A percentile compares a stretch with the other conserved stretches of the same genome.
Conservation (phyloP, 2,329 filamentous ascomycete genomes). For the Akanthomyces muscarius region DNA sequence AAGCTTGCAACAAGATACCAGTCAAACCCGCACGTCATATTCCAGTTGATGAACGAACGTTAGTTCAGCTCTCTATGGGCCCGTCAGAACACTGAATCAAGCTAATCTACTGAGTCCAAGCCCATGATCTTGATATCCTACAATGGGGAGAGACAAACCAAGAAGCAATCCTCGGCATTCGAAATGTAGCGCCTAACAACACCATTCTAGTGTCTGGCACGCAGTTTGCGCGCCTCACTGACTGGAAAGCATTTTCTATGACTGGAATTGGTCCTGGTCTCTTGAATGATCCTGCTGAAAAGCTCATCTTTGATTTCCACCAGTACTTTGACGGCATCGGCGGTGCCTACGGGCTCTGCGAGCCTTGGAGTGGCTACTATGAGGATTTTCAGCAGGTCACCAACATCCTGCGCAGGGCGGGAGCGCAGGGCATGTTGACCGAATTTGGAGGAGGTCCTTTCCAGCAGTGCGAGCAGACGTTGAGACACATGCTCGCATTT, state of each 20-base stretch:
- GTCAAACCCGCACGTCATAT: background rate
- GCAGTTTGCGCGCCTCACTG: background rate
- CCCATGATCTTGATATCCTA: background rate
- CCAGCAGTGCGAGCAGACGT: background rate
- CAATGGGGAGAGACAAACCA: background rate
- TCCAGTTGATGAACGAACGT: slow-evolving; percentile 8
- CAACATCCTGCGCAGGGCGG: background rate
- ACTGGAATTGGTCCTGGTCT: background rate
- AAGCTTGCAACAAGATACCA: background rate
- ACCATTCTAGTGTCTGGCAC: background rate
- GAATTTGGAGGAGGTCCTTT: background rate
- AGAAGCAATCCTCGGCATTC: background rate
- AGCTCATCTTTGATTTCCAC: background rate
- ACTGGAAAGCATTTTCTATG: background rate
- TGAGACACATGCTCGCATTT: background rate
- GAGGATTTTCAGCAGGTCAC: background rate
- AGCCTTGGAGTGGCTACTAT: background rate
- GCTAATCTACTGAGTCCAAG: background rate
- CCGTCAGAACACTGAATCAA: too few species aligned
- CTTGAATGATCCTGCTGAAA: background rate
- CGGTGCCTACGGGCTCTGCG: background rate
- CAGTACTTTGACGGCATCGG: slow-evolving; percentile 3
- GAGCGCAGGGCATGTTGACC: background rate
- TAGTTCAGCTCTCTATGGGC: background rate
- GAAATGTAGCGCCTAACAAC: background rate